Evolutionary conservation across 257 asterid species (phyloP).

Genomic region (Ligustrum vulgare): DNA sequence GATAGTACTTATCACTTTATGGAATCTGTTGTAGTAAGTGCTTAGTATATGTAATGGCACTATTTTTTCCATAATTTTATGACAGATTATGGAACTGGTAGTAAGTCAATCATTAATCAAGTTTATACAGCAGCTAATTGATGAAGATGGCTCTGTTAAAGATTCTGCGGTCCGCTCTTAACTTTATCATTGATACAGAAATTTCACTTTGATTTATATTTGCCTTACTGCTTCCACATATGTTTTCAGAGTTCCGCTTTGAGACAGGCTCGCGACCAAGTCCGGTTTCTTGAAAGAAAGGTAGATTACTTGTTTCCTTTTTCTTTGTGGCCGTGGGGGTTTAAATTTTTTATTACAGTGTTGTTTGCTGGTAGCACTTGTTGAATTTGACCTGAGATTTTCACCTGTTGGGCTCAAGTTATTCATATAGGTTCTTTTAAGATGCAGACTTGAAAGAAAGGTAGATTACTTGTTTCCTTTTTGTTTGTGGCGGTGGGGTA

Average conservation of each 20-base stretch:
- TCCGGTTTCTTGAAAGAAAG: slow-evolving; percentile 77
- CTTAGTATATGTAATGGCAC: slow-evolving; percentile 20
- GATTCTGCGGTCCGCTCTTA: slow-evolving; percentile 84
- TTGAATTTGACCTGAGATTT: slow-evolving; percentile 8
- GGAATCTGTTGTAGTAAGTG: slow-evolving; percentile 3
- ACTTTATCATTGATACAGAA: slow-evolving; percentile 5
- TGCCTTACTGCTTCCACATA: slow-evolving; percentile 24
- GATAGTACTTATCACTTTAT: neutral
- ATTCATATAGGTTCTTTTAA: neutral
- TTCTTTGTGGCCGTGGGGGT: neutral
- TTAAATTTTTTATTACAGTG: neutral
- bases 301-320: slow-evolving; percentile 33
- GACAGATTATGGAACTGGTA: slow-evolving; percentile 76
- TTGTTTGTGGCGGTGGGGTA: neutral
- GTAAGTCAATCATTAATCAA: slow-evolving; percentile 56
- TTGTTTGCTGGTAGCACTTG: neutral
- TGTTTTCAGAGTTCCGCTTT: slow-evolving; percentile 68
- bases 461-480: slow-evolving; percentile 33
- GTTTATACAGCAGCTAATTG: slow-evolving; percentile 70
- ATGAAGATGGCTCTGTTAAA: slow-evolving; percentile 93
- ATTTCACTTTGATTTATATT: slow-evolving; percentile 18
- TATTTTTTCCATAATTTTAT: slow-evolving; percentile 19
- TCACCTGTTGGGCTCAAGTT: neutral
- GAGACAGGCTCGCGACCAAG: slow-evolving; percentile 80
- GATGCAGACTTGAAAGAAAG: slow-evolving; percentile 33